Conservation (phyloP, 2,329 filamentous ascomycete genomes). For the Nothophaeocryptopus gaeumannii region DNA sequence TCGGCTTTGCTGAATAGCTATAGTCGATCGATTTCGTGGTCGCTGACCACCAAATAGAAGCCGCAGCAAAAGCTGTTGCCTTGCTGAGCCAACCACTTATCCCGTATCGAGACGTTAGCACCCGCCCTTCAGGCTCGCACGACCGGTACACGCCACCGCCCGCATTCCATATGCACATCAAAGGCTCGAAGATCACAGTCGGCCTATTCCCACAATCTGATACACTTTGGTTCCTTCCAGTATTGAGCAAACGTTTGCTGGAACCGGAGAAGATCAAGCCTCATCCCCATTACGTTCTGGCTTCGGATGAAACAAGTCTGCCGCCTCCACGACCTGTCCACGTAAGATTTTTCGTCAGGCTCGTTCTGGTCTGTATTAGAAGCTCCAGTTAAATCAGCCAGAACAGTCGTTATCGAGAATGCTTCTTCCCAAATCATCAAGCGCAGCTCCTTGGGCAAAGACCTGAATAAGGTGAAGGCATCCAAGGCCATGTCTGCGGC, state of each 20-base stretch:
- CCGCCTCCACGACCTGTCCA: not conserved
- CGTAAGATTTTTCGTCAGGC: too few species aligned
- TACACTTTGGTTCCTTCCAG: slow-evolving; percentile 1
- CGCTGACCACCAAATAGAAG: not conserved
- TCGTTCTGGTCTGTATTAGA: too few species aligned
- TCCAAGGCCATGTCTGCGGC: too few species aligned
- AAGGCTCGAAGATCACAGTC: not conserved
- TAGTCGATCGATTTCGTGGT: slow-evolving; percentile 1
- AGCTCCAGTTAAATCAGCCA: too few species aligned
- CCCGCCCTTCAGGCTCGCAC: not conserved
- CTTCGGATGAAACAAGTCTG: not conserved
- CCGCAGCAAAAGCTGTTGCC: not conserved
- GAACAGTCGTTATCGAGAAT: not conserved
- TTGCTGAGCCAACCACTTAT: not conserved
- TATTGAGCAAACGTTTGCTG: not conserved
- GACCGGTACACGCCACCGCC: slow-evolving; percentile 2
- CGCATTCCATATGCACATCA: slow-evolving; percentile 2
- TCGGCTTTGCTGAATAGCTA: not conserved
- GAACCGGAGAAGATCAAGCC: not conserved
- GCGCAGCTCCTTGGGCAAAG: slow-evolving; percentile 1
- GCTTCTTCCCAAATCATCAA: not conserved
- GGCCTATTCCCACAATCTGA: not conserved
- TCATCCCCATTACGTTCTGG: not conserved
- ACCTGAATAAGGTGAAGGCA: too few species aligned
- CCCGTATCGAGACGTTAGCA: not conserved